A percentile compares a stretch with the other conserved stretches of the same genome.
Conservation (phyloP, 2,329 filamentous ascomycete species). For the Epichloe aotearoae region DNA sequence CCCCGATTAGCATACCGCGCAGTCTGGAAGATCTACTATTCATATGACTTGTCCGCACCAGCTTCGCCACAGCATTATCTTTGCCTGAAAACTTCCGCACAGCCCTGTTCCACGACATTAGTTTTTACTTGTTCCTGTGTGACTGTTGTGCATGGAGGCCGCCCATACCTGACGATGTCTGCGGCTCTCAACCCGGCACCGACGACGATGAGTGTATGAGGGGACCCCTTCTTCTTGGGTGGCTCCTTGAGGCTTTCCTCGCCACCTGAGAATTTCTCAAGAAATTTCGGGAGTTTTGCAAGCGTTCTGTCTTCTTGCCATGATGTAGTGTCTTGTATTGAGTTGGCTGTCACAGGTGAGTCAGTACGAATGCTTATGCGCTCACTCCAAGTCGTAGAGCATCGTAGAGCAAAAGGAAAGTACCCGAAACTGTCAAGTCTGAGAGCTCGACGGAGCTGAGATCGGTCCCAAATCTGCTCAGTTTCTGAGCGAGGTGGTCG, state of each 20-base stretch:
- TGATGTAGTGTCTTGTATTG: conserved; percentile 67
- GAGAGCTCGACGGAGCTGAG: conserved; percentile 74
- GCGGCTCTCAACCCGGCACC: conserved; percentile 75
- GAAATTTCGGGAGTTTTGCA: conserved; percentile 63
- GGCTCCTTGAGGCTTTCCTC: conserved; percentile 48
- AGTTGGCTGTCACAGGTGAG: conserved; percentile 39
- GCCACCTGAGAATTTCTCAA: conserved; percentile 52
- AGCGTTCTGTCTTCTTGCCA: conserved; percentile 55
- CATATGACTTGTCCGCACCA: conserved; percentile 31
- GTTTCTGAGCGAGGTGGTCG: conserved; percentile 72
- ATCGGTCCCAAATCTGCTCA: conserved; percentile 64
- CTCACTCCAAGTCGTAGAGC: neutral
- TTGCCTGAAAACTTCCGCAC: conserved; percentile 70
- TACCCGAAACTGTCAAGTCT: conserved; percentile 69
- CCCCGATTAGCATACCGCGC: neutral
- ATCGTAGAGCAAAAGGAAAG: conserved; percentile 8
- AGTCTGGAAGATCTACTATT: neutral
- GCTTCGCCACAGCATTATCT: conserved; percentile 66
- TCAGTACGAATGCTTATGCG: conserved; percentile 2
- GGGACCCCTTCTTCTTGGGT: conserved; percentile 54
- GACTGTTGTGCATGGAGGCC: neutral
- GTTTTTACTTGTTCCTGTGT: neutral
- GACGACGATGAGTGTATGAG: conserved; percentile 83
- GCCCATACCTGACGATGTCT: conserved; percentile 58
- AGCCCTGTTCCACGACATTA: conserved; percentile 32